A percentile compares a stretch with the other conserved stretches of the same genome.
These are phyloP conservation scores for Coemansia sp. DNA, from an alignment of 192 early-diverging fungal genomes.

Conservation along the genomic window DNA sequence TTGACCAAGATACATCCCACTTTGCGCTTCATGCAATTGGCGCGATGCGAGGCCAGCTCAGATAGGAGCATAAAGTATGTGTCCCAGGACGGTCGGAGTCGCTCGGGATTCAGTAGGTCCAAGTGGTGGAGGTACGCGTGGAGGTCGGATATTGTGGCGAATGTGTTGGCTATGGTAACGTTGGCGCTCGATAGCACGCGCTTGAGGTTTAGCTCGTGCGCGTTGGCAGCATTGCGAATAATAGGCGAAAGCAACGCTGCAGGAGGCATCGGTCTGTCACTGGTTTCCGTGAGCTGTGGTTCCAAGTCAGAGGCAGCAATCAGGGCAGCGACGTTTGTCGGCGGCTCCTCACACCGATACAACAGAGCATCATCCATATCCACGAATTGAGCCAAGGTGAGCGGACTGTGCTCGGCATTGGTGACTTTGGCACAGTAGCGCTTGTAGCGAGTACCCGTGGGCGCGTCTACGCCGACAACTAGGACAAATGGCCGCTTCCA, in stretches of 20 bases:
- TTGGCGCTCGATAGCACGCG: conserved; percentile 58
- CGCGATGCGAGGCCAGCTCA: conserved; percentile 84
- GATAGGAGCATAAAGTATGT: conserved; percentile 97
- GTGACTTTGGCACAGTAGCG: conserved; percentile 57
- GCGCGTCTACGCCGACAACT: conserved; percentile 85
- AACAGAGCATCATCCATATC: conserved; percentile 59
- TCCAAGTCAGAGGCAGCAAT: not conserved
- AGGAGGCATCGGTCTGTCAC: not conserved
- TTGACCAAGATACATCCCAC: conserved; percentile 95
- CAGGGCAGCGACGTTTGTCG: not conserved
- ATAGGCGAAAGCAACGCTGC: conserved; percentile 25
- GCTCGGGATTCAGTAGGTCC: conserved; percentile 71
- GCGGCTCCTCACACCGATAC: conserved; percentile 43
- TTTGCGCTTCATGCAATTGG: conserved; percentile 98
- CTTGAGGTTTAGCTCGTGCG: conserved; percentile 35
- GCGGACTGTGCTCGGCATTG: not conserved
- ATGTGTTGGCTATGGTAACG: conserved; percentile 69
- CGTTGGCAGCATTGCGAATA: conserved; percentile 20
- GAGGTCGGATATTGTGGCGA: conserved; percentile 36
- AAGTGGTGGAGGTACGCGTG: conserved; percentile 55
- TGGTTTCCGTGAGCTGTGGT: not conserved
- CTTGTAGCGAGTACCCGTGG: conserved; percentile 68
- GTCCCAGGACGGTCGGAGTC: conserved; percentile 93
- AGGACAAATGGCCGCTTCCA: conserved; percentile 78
- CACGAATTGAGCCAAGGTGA: conserved; percentile 65